Conservation (phyloP, 805 yeast species). For the Maudiozyma barnettii region DNA sequence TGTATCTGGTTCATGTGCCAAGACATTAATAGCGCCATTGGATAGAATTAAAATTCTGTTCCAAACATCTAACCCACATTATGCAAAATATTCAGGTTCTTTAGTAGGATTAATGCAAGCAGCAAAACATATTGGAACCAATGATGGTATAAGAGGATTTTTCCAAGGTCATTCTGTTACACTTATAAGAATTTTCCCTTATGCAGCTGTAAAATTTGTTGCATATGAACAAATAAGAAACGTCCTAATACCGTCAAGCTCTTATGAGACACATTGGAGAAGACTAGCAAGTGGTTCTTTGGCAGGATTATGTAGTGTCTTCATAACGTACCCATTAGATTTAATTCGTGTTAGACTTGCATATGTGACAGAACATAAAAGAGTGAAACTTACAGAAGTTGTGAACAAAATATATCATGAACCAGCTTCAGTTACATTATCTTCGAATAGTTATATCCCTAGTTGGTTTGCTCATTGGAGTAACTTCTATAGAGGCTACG, state of each 20-base stretch:
- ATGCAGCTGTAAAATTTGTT: constrained; percentile 93
- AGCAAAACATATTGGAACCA: constrained; percentile 49
- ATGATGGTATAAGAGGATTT: constrained; percentile 71
- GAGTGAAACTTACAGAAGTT: constrained; percentile 20
- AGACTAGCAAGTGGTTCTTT: constrained; percentile 82
- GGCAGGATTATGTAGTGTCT: constrained; percentile 81
- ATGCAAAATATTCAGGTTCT: constrained; percentile 69
- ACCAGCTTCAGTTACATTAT: constrained; percentile 25
- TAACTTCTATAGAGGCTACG: constrained; percentile 89
- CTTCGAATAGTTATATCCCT: constrained; percentile 30
- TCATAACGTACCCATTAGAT: constrained; percentile 86
- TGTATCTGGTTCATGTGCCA: constrained; percentile 90
- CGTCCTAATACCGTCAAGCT: constrained; percentile 62
- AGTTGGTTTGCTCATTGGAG: constrained; percentile 30
- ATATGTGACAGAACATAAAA: constrained; percentile 53
- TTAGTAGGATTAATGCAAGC: constrained; percentile 70
- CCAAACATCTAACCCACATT: constrained; percentile 91
- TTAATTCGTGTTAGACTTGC: constrained; percentile 86
- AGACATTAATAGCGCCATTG: constrained; percentile 87
- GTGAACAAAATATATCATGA: constrained; percentile 24
- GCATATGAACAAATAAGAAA: constrained; percentile 89
- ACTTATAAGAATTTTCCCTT: constrained; percentile 81
- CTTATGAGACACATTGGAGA: constrained; percentile 70
- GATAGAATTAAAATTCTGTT: constrained; percentile 92
- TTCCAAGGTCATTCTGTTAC: constrained; percentile 97